Evolutionary conservation across 2,329 filamentous ascomycete species (phyloP).

Genomic region (Scytalidium lignicola): DNA sequence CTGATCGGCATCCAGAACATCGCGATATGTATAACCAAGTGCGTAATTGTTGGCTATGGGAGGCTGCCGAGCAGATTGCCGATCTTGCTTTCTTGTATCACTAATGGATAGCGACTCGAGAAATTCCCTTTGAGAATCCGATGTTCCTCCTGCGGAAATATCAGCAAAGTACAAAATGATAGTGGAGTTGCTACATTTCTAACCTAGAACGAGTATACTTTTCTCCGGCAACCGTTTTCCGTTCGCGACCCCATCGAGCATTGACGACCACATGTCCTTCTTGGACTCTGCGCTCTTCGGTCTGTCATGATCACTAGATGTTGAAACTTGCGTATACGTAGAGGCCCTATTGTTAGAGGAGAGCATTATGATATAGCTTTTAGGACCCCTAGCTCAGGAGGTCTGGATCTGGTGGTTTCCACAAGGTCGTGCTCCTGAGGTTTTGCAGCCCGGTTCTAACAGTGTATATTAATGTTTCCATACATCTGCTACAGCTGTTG

Average conservation of each 20-base stretch:
- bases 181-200: conserved; percentile 18
- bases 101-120: conserved; percentile 51
- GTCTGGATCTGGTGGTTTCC: conserved; percentile 6
- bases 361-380: conserved; percentile 21
- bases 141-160: conserved; percentile 60
- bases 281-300: conserved; percentile 64
- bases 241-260: conserved; percentile 86
- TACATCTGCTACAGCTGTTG: neutral
- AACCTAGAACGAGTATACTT: conserved; percentile 81
- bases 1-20: conserved; percentile 88
- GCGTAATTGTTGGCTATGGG: conserved; percentile 90
- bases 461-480: neutral
- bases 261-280: conserved; percentile 89
- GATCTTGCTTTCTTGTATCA: conserved; percentile 43
- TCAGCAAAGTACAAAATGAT: conserved; percentile 17
- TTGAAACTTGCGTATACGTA: conserved; percentile 48
- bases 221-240: conserved; percentile 88
- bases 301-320: conserved; percentile 47
- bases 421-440: conserved; percentile 15
- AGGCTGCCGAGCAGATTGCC: conserved; percentile 55
- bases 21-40: conserved; percentile 90
- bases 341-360: conserved; percentile 25
- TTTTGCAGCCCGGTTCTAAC: conserved; percentile 5
- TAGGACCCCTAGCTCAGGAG: conserved; percentile 14
- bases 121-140: conserved; percentile 80